Evolutionary conservation across 139 green algal species (phyloP).

Genomic region (Desmodesmus armatus): DNA sequence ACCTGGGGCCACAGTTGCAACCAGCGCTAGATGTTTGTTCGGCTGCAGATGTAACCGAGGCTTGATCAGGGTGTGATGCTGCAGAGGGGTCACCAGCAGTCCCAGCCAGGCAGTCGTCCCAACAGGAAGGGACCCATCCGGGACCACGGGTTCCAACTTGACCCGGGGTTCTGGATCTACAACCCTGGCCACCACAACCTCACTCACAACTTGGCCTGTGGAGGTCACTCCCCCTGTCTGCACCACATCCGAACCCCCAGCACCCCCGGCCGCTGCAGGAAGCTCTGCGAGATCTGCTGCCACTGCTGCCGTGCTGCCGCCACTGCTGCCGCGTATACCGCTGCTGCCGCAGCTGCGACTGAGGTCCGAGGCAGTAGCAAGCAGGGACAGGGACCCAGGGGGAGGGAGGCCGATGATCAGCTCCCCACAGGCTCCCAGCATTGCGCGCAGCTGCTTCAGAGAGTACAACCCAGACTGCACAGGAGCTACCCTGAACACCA

Average conservation of each 20-base stretch:
- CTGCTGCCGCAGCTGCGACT: slow-evolving; percentile 29
- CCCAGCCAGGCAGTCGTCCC: slow-evolving; percentile 61
- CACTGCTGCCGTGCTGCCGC: neutral
- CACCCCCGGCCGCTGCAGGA: neutral
- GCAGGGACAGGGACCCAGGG: neutral
- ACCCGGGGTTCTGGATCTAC: slow-evolving; percentile 5
- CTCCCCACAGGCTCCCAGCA: slow-evolving; percentile 31
- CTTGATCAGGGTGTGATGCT: slow-evolving; percentile 47
- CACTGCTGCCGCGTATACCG: neutral
- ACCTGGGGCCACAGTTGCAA: neutral
- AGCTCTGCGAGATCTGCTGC: neutral
- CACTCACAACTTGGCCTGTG: slow-evolving; percentile 11
- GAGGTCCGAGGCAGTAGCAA: slow-evolving; percentile 36
- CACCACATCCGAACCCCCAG: neutral
- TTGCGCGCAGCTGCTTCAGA: slow-evolving; percentile 46
- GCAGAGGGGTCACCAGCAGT: slow-evolving; percentile 50
- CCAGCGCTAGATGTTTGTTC: neutral
- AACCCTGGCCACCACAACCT: slow-evolving; percentile 33
- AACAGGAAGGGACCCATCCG: neutral
- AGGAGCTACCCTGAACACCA: slow-evolving; percentile 57
- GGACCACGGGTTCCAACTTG: slow-evolving; percentile 12
- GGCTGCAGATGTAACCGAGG: slow-evolving; percentile 28
- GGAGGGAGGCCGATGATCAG: slow-evolving; percentile 15
- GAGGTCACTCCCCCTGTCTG: slow-evolving; percentile 16
- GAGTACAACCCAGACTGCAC: slow-evolving; percentile 66